Evolutionary conservation across 768 basidiomycete species (phyloP), one percentile per base, ranked within the genome.

Genomic region (Amyloporia xantha): DNA sequence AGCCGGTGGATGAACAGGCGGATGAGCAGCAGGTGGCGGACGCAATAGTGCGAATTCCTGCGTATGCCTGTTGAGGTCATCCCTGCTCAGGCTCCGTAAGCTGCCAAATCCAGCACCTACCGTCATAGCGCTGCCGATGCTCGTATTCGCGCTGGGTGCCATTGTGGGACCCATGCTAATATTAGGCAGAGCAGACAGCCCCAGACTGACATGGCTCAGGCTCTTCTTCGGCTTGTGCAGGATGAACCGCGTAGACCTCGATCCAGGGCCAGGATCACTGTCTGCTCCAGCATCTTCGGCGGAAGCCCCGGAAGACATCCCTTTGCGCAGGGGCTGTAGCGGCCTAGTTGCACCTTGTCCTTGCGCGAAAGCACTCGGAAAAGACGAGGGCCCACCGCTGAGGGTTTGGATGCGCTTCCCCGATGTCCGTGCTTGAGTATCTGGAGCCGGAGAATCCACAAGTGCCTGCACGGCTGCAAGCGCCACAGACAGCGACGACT

Each of bases 171-270:
- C 57, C 23, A 56, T 48, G 45, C 50, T 58, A 19, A 57, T 40
- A 42, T 59, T 58, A n/a, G 62, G 62, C 2, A 63, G 52, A 11
- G 55, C 55, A 21, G 57, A 56, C 23, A 63, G 46, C 2, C 51
- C 58, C 1, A 63, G 52, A 44, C 60, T 59, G 42, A 63, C 62
- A 41, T 59, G 58, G 41, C 59, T 61, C 13, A 63, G 52, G 36
- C 58, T 59, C 52, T 61, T 63, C 48, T 55, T 58, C 26, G 57
- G 54, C 30, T 52, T 51, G 23, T 54, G 53, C 23, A 51, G 21
- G 27, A 35, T 35, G 40, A 41, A 49, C 4, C 40, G 38, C 39
- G 51, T 12, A 20, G 9, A 30, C 44, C 30, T 47, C 24, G 52
- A 1, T 35, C 43, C 21, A 24, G n/a, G 6, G 36, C 53, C 12